Percentiles rank a stretch among this genome's conserved stretches.
These are phyloP conservation scores for Acanthamoeba healyi DNA, from an alignment of 208 protist species.

Conservation along the genomic window DNA sequence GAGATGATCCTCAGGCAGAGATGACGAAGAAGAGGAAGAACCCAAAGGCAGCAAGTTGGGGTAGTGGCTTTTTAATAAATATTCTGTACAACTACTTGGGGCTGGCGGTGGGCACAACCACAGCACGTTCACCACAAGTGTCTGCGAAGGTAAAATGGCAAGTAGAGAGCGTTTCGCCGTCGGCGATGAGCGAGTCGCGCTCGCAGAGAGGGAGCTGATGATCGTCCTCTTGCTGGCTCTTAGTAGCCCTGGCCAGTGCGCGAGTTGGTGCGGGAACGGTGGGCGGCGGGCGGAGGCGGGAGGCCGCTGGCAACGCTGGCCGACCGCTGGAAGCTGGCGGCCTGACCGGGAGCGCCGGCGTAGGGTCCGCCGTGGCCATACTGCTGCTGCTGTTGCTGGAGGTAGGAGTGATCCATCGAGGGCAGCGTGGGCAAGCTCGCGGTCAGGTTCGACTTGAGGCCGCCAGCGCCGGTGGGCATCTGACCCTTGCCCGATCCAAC, in stretches of 20 bases:
- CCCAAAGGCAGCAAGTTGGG: too few species aligned
- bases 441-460: background rate
- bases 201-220: background rate
- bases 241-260: background rate
- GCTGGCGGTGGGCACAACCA: too few species aligned
- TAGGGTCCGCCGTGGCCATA: background rate
- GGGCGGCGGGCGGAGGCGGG: background rate
- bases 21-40: too few species aligned
- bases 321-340: background rate
- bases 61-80: too few species aligned
- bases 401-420: constrained; percentile 7
- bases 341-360: background rate
- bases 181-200: background rate
- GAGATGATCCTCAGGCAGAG: background rate
- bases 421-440: constrained; percentile 32
- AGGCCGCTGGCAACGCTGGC: constrained; percentile 7
- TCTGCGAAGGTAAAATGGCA: too few species aligned
- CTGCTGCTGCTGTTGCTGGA: background rate
- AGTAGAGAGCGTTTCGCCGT: too few species aligned
- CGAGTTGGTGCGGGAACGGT: constrained; percentile 28
- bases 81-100: constrained; percentile 3
- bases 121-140: too few species aligned
- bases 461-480: background rate
- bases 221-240: background rate
- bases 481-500: background rate